Evolutionary conservation across 2,329 filamentous ascomycete genomes (phyloP).

Genomic region (Lasiodiplodia gonubiensis): DNA sequence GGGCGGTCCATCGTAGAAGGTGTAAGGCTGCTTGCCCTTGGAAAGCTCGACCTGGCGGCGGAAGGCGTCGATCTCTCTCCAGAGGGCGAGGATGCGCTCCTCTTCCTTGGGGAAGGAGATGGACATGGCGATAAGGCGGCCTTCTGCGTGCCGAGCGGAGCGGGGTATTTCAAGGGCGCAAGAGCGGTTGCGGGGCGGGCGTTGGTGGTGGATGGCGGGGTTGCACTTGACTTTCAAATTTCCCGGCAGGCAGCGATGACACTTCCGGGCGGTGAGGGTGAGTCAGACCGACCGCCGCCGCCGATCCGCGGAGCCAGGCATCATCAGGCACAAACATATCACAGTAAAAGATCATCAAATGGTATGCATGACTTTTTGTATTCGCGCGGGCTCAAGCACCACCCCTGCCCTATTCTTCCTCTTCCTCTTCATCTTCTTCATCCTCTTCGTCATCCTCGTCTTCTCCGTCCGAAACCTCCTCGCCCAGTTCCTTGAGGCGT

Average conservation of each 20-base stretch:
- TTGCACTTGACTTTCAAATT: constrained; percentile 23
- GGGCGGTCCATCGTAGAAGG: constrained; percentile 80
- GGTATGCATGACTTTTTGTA: constrained; percentile 3
- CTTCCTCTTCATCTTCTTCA: constrained; percentile 55
- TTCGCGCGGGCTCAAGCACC: not conserved
- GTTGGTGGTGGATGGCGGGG: constrained; percentile 26
- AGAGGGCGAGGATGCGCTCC: constrained; percentile 80
- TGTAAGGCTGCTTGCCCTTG: constrained; percentile 80
- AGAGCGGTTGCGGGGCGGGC: constrained; percentile 20
- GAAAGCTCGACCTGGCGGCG: constrained; percentile 86
- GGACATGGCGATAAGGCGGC: constrained; percentile 24
- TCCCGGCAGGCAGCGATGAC: constrained; percentile 14
- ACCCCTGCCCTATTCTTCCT: constrained; percentile 6
- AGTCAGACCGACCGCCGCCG: constrained; percentile 15
- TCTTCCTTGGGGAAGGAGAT: constrained; percentile 81
- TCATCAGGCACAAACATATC: constrained; percentile 1
- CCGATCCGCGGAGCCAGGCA: constrained; percentile 1
- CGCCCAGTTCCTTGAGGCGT: constrained; percentile 53
- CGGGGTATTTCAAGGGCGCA: constrained; percentile 8
- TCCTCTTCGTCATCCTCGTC: constrained; percentile 46
- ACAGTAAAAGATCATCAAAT: not conserved
- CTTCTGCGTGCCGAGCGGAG: constrained; percentile 26
- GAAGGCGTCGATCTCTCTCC: constrained; percentile 93
- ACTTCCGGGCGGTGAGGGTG: constrained; percentile 26
- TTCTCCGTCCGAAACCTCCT: constrained; percentile 51